These are phyloP conservation scores for Metschnikowia shivogae DNA, from an alignment of 805 yeast species.

Conservation along the genomic window DNA sequence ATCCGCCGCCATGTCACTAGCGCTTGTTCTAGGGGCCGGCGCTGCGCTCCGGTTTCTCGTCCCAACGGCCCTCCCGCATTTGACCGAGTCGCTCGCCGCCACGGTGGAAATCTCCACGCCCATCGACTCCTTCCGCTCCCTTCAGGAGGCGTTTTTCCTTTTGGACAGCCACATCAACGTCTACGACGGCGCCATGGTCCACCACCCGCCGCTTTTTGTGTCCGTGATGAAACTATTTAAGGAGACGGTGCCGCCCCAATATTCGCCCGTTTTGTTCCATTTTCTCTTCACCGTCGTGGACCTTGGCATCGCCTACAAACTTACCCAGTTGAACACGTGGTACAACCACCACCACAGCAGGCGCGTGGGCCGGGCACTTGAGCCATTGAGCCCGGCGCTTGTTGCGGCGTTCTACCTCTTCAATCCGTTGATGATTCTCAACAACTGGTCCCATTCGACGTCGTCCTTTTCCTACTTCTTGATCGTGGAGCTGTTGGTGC, in stretches of 20 bases:
- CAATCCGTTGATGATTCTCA: slow-evolving; percentile 74
- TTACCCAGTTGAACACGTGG: slow-evolving; percentile 49
- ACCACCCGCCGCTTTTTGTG: slow-evolving; percentile 77
- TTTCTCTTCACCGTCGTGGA: slow-evolving; percentile 59
- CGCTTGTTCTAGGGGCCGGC: slow-evolving; percentile 14
- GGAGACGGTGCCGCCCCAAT: slow-evolving; percentile 16
- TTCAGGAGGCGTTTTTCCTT: slow-evolving; percentile 30
- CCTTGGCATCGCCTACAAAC: slow-evolving; percentile 48
- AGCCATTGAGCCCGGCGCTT: slow-evolving; percentile 36
- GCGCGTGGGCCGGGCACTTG: slow-evolving; percentile 15
- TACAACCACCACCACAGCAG: slow-evolving; percentile 24
- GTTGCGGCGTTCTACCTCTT: slow-evolving; percentile 65
- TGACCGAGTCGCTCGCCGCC: slow-evolving; percentile 26
- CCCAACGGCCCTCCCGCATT: slow-evolving; percentile 32
- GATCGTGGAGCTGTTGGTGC: slow-evolving; percentile 44
- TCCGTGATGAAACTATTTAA: slow-evolving; percentile 39
- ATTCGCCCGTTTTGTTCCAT: slow-evolving; percentile 23
- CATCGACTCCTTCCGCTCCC: slow-evolving; percentile 57
- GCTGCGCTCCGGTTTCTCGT: slow-evolving; percentile 29
- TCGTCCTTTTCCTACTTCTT: slow-evolving; percentile 56
- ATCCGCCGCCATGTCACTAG: slow-evolving; percentile 13
- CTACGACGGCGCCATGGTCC: slow-evolving; percentile 82
- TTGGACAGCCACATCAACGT: slow-evolving; percentile 54
- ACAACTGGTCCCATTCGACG: slow-evolving; percentile 68
- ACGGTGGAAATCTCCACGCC: slow-evolving; percentile 59